Base-by-base conservation (phyloP, 805 yeast species). In the Kodamaea kakaduensis region DNA sequence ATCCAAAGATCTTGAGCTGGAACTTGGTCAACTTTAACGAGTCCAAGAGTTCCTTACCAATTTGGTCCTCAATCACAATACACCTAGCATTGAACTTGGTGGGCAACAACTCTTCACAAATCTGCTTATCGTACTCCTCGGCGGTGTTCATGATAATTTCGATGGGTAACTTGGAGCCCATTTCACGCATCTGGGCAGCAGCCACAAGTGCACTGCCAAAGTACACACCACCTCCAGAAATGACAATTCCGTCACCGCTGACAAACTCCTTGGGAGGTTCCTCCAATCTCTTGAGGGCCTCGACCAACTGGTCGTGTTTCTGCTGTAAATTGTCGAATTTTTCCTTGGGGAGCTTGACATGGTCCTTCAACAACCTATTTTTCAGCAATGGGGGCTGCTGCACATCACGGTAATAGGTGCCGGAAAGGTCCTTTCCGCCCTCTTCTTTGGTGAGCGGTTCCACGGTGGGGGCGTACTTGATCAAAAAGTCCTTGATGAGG, bases 171-270 rank as follows among this genome's bases (percentile, higher is more conserved):
- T 43, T 37, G 17, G 59, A 55, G 3, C 66, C 67, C 36, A 42
- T 34, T 31, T 58, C 60, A 32, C 66, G 43, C 6, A 61, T 31
- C 31, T 61, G 66, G 3, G 50, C 49, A 9, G 61, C 44, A 15
- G 51, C 45, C 1, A 61, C 52, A 21, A 64, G 43, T 1, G 64
- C 61, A 2, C 55, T 48, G 3, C 56, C 56, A 15, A 61, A 37
- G 35, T 48, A 46, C 12, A 42, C 38, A 6, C 56, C 54, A 6
- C 59, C 57, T 6, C 59, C 59, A 17, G 55, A 50, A n/a, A 64
- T 48, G 6, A 62, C 61, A 19, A 64, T 61, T 6, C 70, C 70
- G 12, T 52, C 50, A 5, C 67, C 68, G 2, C 41, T 36, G 13
- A 46, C 50, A 17, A 59, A 40, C n/a, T 48, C 47, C 8, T 36